phyloP scores from a whole-genome alignment of 2,329 filamentous ascomycete species.

The Cercospora canescens region DNA sequence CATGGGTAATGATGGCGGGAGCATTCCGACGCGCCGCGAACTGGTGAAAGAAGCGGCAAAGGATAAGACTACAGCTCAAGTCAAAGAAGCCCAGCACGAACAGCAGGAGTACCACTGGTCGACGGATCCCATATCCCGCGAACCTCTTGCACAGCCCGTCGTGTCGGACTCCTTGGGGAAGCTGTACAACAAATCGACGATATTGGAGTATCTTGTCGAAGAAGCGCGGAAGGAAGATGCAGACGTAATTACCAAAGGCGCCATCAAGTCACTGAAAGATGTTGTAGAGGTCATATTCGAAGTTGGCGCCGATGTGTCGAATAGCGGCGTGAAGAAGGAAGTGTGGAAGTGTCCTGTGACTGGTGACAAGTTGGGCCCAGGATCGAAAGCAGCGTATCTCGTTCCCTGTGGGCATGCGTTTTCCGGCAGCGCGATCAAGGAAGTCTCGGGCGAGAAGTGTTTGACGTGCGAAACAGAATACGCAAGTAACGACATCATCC shows the following conservation, averaged over 20 bases:
- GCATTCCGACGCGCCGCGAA: constrained; percentile 92
- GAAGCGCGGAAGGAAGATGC: constrained; percentile 59
- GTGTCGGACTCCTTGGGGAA: constrained; percentile 83
- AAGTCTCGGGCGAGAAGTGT: constrained; percentile 59
- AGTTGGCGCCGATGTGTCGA: constrained; percentile 46
- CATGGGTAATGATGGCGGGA: constrained; percentile 97
- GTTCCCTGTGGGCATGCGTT: constrained; percentile 97
- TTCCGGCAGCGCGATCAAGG: constrained; percentile 76
- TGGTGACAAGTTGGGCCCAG: constrained; percentile 78
- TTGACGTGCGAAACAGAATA: constrained; percentile 72
- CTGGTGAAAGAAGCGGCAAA: constrained; percentile 92
- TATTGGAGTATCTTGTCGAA: constrained; percentile 68
- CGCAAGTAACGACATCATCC: constrained; percentile 72
- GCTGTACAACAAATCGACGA: constrained; percentile 92
- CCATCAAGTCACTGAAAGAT: constrained; percentile 79
- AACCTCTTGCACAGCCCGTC: constrained; percentile 69
- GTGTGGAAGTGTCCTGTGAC: constrained; percentile 85
- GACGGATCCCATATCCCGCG: constrained; percentile 81
- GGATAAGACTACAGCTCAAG: constrained; percentile 75
- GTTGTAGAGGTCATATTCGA: constrained; percentile 83
- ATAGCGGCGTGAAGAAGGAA: constrained; percentile 39
- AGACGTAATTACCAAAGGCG: constrained; percentile 59
- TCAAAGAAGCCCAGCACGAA: constrained; percentile 86
- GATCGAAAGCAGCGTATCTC: constrained; percentile 79
- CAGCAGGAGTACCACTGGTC: constrained; percentile 84